Conservation (phyloP, 345 rosid genomes). For the Gossypium herbaceum region DNA sequence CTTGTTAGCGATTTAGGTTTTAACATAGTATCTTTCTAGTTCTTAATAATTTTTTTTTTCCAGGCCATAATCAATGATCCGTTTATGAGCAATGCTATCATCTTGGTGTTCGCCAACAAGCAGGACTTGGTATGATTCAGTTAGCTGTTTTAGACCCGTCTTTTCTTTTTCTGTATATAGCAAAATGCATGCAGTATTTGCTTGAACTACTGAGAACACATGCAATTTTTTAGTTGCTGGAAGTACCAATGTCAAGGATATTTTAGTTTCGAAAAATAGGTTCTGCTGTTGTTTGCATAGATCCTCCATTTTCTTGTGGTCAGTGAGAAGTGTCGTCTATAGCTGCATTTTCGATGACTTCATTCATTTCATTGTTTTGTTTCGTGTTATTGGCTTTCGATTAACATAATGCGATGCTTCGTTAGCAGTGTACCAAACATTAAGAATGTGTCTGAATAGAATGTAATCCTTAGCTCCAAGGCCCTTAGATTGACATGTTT, state of each 20-base stretch:
- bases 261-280: not conserved
- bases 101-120: conserved; percentile 95
- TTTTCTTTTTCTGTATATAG: not conserved
- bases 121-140: conserved; percentile 82
- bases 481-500: too few species aligned
- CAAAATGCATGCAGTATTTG: not conserved
- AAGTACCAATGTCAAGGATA: not conserved
- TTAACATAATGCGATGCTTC: too few species aligned
- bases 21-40: conserved; percentile 16
- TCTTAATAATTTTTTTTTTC: conserved; percentile 16
- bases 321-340: too few species aligned
- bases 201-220: not conserved
- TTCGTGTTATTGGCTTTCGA: too few species aligned
- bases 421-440: too few species aligned
- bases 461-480: too few species aligned
- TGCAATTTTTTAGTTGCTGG: not conserved
- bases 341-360: too few species aligned
- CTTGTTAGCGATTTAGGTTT: conserved; percentile 18
- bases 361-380: too few species aligned
- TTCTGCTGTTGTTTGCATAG: not conserved
- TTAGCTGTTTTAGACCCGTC: not conserved
- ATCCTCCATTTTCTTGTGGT: not conserved
- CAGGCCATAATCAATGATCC: conserved; percentile 95
- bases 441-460: too few species aligned
- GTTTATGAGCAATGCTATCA: conserved; percentile 85